Evolutionary conservation across 2,329 filamentous ascomycete genomes (phyloP), one percentile per base, ranked within the genome.

Genomic region (Fusarium udum): DNA sequence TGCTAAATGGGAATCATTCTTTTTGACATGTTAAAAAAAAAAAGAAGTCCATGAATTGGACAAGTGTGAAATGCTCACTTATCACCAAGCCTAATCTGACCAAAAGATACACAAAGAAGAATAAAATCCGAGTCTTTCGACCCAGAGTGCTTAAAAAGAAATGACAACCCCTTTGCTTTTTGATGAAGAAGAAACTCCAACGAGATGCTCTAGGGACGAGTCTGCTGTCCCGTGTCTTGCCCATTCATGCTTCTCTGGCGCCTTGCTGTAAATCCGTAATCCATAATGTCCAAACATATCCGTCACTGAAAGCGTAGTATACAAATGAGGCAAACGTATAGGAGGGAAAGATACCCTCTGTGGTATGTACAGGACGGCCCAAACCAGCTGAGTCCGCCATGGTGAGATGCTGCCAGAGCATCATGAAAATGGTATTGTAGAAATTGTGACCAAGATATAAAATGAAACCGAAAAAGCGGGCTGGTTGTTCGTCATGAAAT

Each of bases 241-340:
- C 51, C 58, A 46, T 64, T 55, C 60, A 31, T 75, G 57, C 64
- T 72, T 65, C 64, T 63, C 60, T 51, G 67, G 69, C 76, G 75
- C 76, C 76, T 65, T 78, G 72, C 75, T 75, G 37, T 55, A 70
- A 34, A 49, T 43, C 57, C 71, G 36, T 75, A 61, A 75, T 60
- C 49, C 68, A 52, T 76, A 67, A 73, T 77, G 67, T 70, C 57
- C 51, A 36, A 52, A 60, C 65, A 59, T 72, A 61, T 65, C 73
- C 65, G 61, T 72, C 64, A 70, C 51, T 74, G 55, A 60, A 61
- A 52, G 56, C 31, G 45, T 74, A 64, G 15, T 60, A 48, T 62
- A 75, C 73, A 75, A 75, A 75, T 48, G 69, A 57, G 58, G 75
- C 37, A 62, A 45, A 24, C 51, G 34, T 60, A 52, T 48, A 28